Percentiles rank a stretch among this genome's conserved stretches.
Conservation (phyloP, 306 rosid species). For the Abrus pulchellus region DNA sequence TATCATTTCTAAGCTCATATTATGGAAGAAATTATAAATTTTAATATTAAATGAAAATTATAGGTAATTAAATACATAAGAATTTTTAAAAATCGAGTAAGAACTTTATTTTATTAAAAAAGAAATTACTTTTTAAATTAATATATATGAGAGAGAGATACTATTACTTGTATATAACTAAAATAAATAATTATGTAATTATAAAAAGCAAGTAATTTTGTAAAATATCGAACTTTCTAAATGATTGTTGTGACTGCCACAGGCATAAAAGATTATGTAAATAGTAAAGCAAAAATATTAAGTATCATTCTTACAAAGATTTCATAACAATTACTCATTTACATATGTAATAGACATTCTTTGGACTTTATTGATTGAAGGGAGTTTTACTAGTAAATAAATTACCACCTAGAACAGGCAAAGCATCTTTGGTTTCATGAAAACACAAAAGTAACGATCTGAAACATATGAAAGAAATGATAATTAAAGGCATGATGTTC, state of each 20-base stretch:
- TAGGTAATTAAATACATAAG: too few relatives aligned
- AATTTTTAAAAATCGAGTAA: too few relatives aligned
- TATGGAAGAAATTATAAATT: too few relatives aligned
- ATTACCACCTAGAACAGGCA: background rate
- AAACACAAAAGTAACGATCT: background rate
- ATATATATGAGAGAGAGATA: too few relatives aligned
- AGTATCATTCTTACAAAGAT: background rate
- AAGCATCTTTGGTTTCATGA: background rate
- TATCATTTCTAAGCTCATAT: too few relatives aligned
- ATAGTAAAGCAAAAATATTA: background rate
- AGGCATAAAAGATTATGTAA: background rate
- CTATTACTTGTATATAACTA: background rate
- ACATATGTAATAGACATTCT: background rate
- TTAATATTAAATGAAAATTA: too few relatives aligned
- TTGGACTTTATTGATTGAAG: background rate
- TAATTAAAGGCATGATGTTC: background rate
- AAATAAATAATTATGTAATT: background rate
- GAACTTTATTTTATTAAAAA: too few relatives aligned
- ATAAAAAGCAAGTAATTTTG: background rate
- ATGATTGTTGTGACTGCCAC: background rate
- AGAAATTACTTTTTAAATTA: too few relatives aligned
- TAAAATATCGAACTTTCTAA: background rate
- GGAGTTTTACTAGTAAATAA: background rate
- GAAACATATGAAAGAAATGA: background rate
- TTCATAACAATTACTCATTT: background rate